Conservation (phyloP, 106 monocot genomes). For the Dioscorea dumetorum region DNA sequence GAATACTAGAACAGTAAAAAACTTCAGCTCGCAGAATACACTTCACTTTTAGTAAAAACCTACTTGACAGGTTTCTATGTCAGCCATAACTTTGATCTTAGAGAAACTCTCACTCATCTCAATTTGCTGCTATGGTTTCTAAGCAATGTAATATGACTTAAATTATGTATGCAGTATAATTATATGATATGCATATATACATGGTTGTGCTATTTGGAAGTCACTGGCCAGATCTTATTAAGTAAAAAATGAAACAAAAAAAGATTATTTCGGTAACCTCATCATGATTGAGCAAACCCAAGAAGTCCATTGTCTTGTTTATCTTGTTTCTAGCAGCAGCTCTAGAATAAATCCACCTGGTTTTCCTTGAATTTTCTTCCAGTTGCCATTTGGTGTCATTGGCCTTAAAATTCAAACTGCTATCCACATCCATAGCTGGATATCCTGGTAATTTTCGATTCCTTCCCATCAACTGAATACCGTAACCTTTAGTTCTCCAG, state of each 20-base stretch:
- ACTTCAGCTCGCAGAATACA: too few relatives aligned
- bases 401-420: slow-evolving; percentile 21
- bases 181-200: background rate
- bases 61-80: too few relatives aligned
- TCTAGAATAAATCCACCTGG: slow-evolving; percentile 13
- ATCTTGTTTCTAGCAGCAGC: slow-evolving; percentile 18
- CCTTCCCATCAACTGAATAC: slow-evolving; percentile 43
- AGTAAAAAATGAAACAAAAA: too few relatives aligned
- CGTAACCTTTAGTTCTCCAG: slow-evolving; percentile 77
- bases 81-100: too few relatives aligned
- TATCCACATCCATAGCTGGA: slow-evolving; percentile 13
- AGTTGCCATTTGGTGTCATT: slow-evolving; percentile 2
- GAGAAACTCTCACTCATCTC: too few relatives aligned
- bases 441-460: slow-evolving; percentile 78
- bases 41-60: too few relatives aligned
- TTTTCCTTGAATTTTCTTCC: slow-evolving; percentile 16
- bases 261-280: slow-evolving; percentile 41
- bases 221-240: too few relatives aligned
- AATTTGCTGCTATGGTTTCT: too few relatives aligned
- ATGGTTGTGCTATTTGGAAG: background rate
- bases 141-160: too few relatives aligned
- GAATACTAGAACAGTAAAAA: too few relatives aligned
- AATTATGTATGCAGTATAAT: too few relatives aligned
- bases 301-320: slow-evolving; percentile 47
- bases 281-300: slow-evolving; percentile 50